Conservation (phyloP, 306 rosid genomes). For the Cucumis sativus region Cucumber_9930_V3 NC_026660.2:7712501-7713000, state of each 20-base stretch:
- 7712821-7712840: slow-evolving; percentile 12
- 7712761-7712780: slow-evolving; percentile 73
- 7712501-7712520: slow-evolving; percentile 79
- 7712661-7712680: slow-evolving; percentile 91
- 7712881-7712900: neutral
- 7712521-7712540: slow-evolving; percentile 62
- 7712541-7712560: slow-evolving; percentile 61
- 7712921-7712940: neutral
- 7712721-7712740: slow-evolving; percentile 78
- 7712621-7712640: slow-evolving; percentile 37
- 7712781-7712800: slow-evolving; percentile 86
- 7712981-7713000: slow-evolving; percentile 6
- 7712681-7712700: slow-evolving; percentile 60
- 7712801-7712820: slow-evolving; percentile 37
- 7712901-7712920: neutral
- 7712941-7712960: slow-evolving; percentile 9
- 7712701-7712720: slow-evolving; percentile 79
- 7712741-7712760: slow-evolving; percentile 85
- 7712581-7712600: slow-evolving; percentile 83
- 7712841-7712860: slow-evolving; percentile 13
- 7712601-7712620: slow-evolving; percentile 87
- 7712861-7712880: neutral
- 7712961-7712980: neutral
- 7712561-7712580: slow-evolving; percentile 76
- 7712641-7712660: slow-evolving; percentile 52